phyloP scores from a whole-genome alignment of 805 yeast species.

The Candida ponderosae region DNA sequence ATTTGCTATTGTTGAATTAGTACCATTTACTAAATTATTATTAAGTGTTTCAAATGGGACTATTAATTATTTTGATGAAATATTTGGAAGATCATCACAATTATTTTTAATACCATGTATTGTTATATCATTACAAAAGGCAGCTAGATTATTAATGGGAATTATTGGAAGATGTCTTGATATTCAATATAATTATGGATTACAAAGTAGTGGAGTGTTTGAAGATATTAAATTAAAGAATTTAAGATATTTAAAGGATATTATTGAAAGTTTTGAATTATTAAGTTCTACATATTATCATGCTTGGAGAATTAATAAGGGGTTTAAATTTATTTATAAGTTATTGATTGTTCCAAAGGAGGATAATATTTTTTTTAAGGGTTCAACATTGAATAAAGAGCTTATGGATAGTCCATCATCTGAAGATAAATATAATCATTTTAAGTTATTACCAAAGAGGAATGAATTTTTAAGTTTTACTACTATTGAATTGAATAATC shows the following conservation, averaged over 20 bases:
- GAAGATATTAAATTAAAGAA: slow-evolving; percentile 14
- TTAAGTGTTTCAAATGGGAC: slow-evolving; percentile 15
- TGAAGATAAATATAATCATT: slow-evolving; percentile 8
- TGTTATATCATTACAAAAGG: slow-evolving; percentile 13
- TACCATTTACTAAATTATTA: slow-evolving; percentile 17
- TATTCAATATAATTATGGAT: slow-evolving; percentile 16
- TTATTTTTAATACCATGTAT: slow-evolving; percentile 14
- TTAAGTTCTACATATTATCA: slow-evolving; percentile 51
- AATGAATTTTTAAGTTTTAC: slow-evolving; percentile 16
- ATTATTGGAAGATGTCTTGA: slow-evolving; percentile 22
- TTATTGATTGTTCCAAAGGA: slow-evolving; percentile 23
- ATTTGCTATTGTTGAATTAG: slow-evolving; percentile 14
- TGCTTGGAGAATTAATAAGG: slow-evolving; percentile 56
- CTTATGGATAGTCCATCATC: slow-evolving; percentile 5
- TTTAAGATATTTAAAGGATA: slow-evolving; percentile 21
- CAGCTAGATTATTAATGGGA: slow-evolving; percentile 9
- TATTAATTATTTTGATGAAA: slow-evolving; percentile 16
- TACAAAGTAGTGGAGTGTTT: slow-evolving; percentile 3
- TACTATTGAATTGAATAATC: slow-evolving; percentile 14
- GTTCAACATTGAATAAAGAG: slow-evolving; percentile 13
- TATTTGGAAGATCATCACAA: slow-evolving; percentile 17
- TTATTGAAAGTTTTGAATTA: slow-evolving; percentile 27
- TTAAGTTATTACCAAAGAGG: slow-evolving; percentile 14
- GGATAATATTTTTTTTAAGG: slow-evolving; percentile 19
- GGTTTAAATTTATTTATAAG: slow-evolving; percentile 33